Evolutionary conservation across 1,139 yeast genomes (phyloP).

Genomic region (Geotrichum candidum): DNA sequence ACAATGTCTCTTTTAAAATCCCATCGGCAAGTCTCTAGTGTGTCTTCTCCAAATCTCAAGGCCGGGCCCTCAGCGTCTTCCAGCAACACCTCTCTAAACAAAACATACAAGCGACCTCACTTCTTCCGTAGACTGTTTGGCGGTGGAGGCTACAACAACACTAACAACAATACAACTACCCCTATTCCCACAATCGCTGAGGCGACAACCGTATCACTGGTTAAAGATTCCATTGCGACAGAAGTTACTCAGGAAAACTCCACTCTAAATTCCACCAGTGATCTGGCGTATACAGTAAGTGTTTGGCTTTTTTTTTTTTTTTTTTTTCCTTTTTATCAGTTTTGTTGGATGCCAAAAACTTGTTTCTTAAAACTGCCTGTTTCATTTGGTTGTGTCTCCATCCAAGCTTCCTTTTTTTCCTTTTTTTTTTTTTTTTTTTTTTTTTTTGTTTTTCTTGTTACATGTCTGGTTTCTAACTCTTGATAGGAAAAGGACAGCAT

Average conservation of each 20-base stretch:
- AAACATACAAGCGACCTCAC: constrained; percentile 16
- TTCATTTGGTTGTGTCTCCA: not conserved
- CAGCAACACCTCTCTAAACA: constrained; percentile 10
- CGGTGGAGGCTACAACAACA: constrained; percentile 8
- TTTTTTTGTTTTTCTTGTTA: not conserved
- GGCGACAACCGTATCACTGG: not conserved
- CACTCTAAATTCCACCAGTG: not conserved
- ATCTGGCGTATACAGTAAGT: not conserved
- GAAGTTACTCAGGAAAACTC: not conserved
- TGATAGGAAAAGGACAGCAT: constrained; percentile 1
- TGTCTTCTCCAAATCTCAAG: not conserved
- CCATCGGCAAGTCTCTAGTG: constrained; percentile 5
- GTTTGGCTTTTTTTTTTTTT: not conserved
- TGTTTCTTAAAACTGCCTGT: not conserved
- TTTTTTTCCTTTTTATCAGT: not conserved
- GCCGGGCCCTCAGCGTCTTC: not conserved
- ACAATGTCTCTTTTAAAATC: constrained; percentile 7
- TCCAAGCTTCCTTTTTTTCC: not conserved
- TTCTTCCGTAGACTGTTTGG: constrained; percentile 17
- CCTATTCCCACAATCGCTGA: not conserved
- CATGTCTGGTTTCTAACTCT: not conserved
- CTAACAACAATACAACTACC: not conserved
- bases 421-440: not conserved
- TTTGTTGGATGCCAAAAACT: not conserved
- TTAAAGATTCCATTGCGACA: not conserved